Base-by-base conservation (phyloP, 768 basidiomycete genomes). In the Auriculariales sp. region DNA sequence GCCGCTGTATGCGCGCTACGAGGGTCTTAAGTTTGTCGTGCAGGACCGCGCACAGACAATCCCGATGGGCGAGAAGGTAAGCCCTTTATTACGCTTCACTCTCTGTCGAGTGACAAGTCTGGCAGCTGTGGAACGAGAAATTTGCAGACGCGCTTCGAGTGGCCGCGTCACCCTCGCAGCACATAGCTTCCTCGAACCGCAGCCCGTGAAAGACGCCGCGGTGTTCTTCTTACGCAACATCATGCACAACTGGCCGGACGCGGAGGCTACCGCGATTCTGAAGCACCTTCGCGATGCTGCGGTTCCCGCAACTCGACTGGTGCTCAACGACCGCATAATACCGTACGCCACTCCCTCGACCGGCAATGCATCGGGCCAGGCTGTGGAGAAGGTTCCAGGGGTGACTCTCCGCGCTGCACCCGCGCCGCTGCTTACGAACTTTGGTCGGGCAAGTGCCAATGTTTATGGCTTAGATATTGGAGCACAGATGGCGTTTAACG, bases 231-330 rank as follows among this genome's bases (percentile, higher is more conserved):
- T 86, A 28, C 75, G 84, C 22, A 77, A 79, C 17, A 73, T 86
- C 32, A 67, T 83, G 29, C 85, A 89, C 56, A 85, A 89, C 57
- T 87, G 85, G 84, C 78, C 83, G 1, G 80, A 87, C 54, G 66
- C 65, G 1, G 71, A 66, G 54, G 76, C 75, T 19, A 54, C 53
- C 22, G 66, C 66, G 31, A 74, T 77, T 35, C 59, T 77, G 36
- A 59, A 67, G 17, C 70, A 69, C 25, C 64, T 77, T 3, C 65
- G 73, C 11, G 64, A 63, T 2, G 71, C 66, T 3, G 71, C 71
- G 0, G 49, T 44, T 0, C 56, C 65, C 0, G 62, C 68, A 2
- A 86, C 84, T 24, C 74, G 67, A 51, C 67, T 88, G 2, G 65
- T 89, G 29, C 72, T 89, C 34, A 82, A 77, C 0, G 85, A 89